These are phyloP conservation scores for Neofusicoccum sp. DNA, from an alignment of 2,329 filamentous ascomycete genomes.

Conservation along the genomic window DNA sequence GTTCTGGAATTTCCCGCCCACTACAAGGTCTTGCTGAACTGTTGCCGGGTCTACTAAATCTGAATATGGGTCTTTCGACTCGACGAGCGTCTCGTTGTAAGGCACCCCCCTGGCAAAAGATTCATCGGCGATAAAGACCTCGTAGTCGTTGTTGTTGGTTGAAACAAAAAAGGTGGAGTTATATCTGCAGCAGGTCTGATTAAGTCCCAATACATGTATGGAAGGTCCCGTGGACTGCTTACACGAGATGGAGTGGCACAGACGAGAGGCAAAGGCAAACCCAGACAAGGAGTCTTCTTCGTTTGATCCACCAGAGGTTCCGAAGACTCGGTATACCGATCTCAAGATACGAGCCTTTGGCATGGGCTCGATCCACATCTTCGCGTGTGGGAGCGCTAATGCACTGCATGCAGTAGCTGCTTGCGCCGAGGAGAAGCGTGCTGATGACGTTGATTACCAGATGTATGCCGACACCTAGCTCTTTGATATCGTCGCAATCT, in stretches of 20 bases:
- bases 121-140: background rate
- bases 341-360: background rate
- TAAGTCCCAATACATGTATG: background rate
- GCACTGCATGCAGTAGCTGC: conserved; percentile 57
- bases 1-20: background rate
- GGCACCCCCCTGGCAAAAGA: background rate
- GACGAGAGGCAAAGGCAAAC: conserved; percentile 1
- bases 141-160: background rate
- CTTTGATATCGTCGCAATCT: background rate
- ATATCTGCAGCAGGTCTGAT: background rate
- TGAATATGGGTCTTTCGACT: background rate
- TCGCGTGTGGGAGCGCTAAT: conserved; percentile 53
- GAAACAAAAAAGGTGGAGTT: conserved; percentile 3
- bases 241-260: conserved; percentile 3
- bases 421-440: conserved; percentile 49
- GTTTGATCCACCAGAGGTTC: background rate
- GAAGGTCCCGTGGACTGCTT: background rate
- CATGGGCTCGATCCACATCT: conserved; percentile 54
- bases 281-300: background rate
- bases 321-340: background rate
- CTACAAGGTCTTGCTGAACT: background rate
- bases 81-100: background rate
- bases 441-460: conserved; percentile 50
- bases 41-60: background rate
- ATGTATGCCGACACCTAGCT: background rate